Base-by-base conservation (phyloP, 106 monocot species). In the Phalaenopsis equestris region DNA sequence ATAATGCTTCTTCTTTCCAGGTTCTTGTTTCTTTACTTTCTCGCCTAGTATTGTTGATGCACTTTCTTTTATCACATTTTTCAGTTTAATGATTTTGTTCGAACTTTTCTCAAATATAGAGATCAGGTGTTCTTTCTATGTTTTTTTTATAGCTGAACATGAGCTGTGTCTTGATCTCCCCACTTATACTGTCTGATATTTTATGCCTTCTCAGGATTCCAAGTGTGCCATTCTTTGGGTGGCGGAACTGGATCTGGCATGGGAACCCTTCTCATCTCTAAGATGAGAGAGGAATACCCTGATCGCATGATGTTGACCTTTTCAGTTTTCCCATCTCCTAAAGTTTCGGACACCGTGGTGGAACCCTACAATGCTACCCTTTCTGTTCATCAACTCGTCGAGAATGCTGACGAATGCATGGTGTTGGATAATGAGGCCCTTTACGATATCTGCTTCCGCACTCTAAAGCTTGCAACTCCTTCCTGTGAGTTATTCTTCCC, bases 361-460 rank as follows among this genome's bases (percentile, higher is more conserved):
- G 88, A 88, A 41, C 88, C 88, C 30, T 88, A 88, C 72, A 88
- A 88, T 73, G 88, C 88, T 3, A 88, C 87, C 0, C 84, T 87
- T 14, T 87, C 87, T 18, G 87, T 87, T 23, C 87, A 87, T 76
- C 87, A 87, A 57, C 87, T 87, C 49, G 84, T 87, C 15, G 87
- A 87, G 67, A 87, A 87, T 73, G 87, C 87, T n/a, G 87, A 87
- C 49, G 87, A 87, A 70, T 87, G 87, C 41, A 87, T 87, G 87
- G 87, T 87, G 11, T 79, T 87, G 8, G 87, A 87, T 74, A 87
- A 87, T 42, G 87, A 87, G 72, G 87, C 87, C 41, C 79, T 87
- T 0, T 88, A 88, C 43, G 88, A 88, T 56, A 88, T 88, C 55
- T 88, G 88, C 84, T 88, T 88, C 88, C 84, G 88, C 58, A 88